phyloP scores from a whole-genome alignment of 2,329 filamentous ascomycete species.

The Colletotrichum sp. region DNA sequence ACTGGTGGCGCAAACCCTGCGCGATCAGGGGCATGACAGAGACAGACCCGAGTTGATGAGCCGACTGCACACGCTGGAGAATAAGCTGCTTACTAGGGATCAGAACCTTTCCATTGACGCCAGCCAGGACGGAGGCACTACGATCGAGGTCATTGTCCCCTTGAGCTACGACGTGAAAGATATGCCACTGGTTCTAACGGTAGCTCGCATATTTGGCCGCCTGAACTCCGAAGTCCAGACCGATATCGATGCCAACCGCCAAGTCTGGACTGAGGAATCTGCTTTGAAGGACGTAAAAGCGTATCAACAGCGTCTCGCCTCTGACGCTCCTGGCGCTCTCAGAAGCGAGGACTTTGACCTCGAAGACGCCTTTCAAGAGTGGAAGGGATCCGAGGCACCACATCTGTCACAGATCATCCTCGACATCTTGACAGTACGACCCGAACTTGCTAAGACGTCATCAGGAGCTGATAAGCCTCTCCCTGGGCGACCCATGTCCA shows the following conservation, averaged over 20 bases:
- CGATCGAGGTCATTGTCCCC: slow-evolving; percentile 82
- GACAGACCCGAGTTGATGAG: slow-evolving; percentile 85
- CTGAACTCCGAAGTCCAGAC: slow-evolving; percentile 80
- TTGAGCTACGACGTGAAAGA: slow-evolving; percentile 94
- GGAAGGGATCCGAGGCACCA: slow-evolving; percentile 88
- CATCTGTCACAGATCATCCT: slow-evolving; percentile 94
- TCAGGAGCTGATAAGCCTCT: slow-evolving; percentile 46
- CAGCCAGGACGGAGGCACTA: slow-evolving; percentile 64
- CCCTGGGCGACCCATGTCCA: slow-evolving; percentile 50
- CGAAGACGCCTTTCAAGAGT: slow-evolving; percentile 85
- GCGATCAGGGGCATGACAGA: slow-evolving; percentile 83
- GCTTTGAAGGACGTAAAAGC: slow-evolving; percentile 90
- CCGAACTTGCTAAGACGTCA: slow-evolving; percentile 84
- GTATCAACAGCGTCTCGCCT: slow-evolving; percentile 87
- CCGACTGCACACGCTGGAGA: slow-evolving; percentile 82
- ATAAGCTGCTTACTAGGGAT: slow-evolving; percentile 91
- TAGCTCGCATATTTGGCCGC: slow-evolving; percentile 85
- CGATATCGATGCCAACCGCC: slow-evolving; percentile 83
- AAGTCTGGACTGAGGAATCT: slow-evolving; percentile 88
- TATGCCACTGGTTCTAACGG: slow-evolving; percentile 90
- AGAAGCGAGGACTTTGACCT: slow-evolving; percentile 87
- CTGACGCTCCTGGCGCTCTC: slow-evolving; percentile 78
- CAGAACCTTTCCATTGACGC: slow-evolving; percentile 78
- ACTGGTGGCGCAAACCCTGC: slow-evolving; percentile 79
- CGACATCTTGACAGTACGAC: slow-evolving; percentile 84